phyloP scores from a whole-genome alignment of 2,329 filamentous ascomycete genomes.

The Ascochyta viciae-villosae region DNA sequence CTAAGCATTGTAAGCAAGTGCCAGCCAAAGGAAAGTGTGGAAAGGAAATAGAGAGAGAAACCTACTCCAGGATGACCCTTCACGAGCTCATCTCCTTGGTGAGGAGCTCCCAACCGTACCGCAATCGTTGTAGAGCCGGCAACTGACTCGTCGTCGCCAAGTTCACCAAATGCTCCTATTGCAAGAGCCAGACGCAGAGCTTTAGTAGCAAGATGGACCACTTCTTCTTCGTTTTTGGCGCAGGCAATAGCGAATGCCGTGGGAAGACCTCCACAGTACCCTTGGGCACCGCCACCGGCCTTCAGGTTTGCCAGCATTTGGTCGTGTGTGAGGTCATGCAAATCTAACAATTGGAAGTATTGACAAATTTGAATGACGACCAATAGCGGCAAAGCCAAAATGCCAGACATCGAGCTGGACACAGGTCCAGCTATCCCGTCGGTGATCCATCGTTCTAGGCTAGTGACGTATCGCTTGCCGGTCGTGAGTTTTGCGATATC shows the following conservation, averaged over 20 bases:
- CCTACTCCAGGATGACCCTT: constrained; percentile 25
- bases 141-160: constrained; percentile 23
- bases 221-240: constrained; percentile 22
- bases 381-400: constrained; percentile 26
- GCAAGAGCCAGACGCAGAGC: constrained; percentile 21
- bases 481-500: constrained; percentile 16
- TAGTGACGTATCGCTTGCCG: constrained; percentile 13
- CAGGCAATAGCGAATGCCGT: constrained; percentile 23
- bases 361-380: constrained; percentile 29
- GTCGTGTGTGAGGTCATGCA: constrained; percentile 17
- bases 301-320: constrained; percentile 16
- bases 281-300: constrained; percentile 23
- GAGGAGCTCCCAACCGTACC: constrained; percentile 21
- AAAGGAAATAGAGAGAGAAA: background rate
- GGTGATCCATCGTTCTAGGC: constrained; percentile 20
- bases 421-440: constrained; percentile 22
- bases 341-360: constrained; percentile 30
- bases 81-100: constrained; percentile 27
- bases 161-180: constrained; percentile 21
- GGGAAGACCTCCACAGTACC: constrained; percentile 13
- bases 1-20: constrained; percentile 12
- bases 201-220: constrained; percentile 18
- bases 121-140: constrained; percentile 26
- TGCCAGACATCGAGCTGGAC: constrained; percentile 19
- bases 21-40: background rate